Evolutionary conservation across 768 basidiomycete species (phyloP).

Genomic region (Psilocybe cubensis): DNA sequence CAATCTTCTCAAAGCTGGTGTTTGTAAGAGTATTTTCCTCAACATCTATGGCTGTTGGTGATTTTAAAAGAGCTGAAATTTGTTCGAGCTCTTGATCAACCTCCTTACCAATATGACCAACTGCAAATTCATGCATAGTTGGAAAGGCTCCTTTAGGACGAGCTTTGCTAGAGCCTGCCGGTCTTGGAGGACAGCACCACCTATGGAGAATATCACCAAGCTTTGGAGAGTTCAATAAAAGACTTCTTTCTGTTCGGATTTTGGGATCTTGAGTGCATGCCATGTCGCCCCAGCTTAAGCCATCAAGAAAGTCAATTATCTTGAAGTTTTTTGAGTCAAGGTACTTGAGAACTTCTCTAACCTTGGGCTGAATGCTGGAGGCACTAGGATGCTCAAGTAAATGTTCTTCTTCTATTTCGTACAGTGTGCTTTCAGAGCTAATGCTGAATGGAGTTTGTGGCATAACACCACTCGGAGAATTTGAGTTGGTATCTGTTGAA

Average conservation of each 20-base stretch:
- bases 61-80: not conserved
- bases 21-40: not conserved
- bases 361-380: too few species aligned
- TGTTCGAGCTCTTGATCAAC: slow-evolving; percentile 20
- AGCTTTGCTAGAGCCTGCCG: slow-evolving; percentile 15
- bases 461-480: too few species aligned
- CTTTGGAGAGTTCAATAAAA: slow-evolving; percentile 24
- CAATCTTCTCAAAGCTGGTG: slow-evolving; percentile 1
- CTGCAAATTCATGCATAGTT: slow-evolving; percentile 26
- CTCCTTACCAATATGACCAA: slow-evolving; percentile 11
- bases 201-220: slow-evolving; percentile 27
- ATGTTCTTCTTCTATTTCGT: too few species aligned
- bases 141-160: slow-evolving; percentile 19
- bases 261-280: slow-evolving; percentile 25
- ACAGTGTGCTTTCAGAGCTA: too few species aligned
- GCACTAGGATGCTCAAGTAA: too few species aligned
- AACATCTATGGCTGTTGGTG: slow-evolving; percentile 2
- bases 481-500: too few species aligned
- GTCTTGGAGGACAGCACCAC: slow-evolving; percentile 31
- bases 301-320: slow-evolving; percentile 29
- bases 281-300: slow-evolving; percentile 33
- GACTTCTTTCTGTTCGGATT: slow-evolving; percentile 22
- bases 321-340: too few species aligned
- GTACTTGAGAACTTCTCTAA: too few species aligned
- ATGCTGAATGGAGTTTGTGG: too few species aligned